These are phyloP conservation scores for Effrenium voratum DNA, from an alignment of 73 alveolate species.

Conservation along the genomic window DNA sequence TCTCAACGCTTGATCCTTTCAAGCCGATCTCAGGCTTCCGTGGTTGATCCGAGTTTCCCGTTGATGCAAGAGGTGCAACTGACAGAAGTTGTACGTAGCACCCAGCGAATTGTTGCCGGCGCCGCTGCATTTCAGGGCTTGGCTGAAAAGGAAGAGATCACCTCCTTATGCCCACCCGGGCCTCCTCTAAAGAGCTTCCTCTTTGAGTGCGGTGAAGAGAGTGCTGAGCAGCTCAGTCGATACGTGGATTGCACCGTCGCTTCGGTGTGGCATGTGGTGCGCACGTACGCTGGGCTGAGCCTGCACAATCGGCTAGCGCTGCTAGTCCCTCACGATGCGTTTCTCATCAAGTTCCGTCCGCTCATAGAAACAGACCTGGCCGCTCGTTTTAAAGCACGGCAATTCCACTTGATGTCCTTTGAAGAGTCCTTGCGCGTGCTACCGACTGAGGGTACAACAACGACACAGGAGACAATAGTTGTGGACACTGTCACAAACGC, in stretches of 20 bases:
- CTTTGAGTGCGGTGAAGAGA: neutral
- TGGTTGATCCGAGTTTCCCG: neutral
- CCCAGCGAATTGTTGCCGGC: neutral
- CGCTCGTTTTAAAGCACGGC: neutral
- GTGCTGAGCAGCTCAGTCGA: neutral
- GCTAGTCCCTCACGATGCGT: neutral
- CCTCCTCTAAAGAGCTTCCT: slow-evolving; percentile 24
- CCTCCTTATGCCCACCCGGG: neutral
- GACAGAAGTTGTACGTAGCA: slow-evolving; percentile 40
- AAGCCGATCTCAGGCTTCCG: neutral
- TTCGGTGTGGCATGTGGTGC: neutral
- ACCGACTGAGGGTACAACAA: neutral
- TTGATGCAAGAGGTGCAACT: neutral
- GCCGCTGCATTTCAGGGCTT: slow-evolving; percentile 17
- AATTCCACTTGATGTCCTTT: neutral
- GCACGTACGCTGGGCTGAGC: slow-evolving; percentile 1
- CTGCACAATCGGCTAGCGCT: slow-evolving; percentile 20
- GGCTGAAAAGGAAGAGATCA: slow-evolving; percentile 6
- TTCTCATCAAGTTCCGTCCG: neutral
- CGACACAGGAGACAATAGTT: neutral
- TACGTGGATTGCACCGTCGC: neutral
- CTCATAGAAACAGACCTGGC: neutral
- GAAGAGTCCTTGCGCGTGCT: neutral
- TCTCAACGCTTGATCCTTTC: neutral
- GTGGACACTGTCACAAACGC: neutral